A percentile compares a stretch with the other conserved stretches of the same genome.
These are phyloP conservation scores for Sporobolus alterniflorus DNA, from an alignment of 202 grass and related monocot genomes.

Conservation along the genomic window DNA sequence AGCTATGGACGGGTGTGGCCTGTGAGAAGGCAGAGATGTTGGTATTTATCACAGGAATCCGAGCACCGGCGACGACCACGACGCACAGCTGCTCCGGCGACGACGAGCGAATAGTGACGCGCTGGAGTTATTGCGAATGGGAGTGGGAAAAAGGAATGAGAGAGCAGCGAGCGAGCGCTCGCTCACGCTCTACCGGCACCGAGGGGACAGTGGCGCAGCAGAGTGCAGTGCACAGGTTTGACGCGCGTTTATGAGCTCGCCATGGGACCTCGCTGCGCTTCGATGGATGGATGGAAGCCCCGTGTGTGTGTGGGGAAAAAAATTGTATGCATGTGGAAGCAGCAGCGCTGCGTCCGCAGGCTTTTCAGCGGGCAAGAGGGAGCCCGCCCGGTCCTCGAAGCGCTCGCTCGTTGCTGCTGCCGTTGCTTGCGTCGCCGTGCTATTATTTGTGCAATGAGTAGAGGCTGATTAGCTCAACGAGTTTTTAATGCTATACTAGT, in stretches of 20 bases:
- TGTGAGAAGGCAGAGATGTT: not conserved
- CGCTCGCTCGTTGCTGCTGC: not conserved
- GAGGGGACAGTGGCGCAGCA: constrained; percentile 2
- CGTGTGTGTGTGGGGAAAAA: too few relatives aligned
- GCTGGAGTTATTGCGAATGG: not conserved
- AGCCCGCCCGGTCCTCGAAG: not conserved
- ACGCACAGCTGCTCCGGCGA: not conserved
- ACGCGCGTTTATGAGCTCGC: constrained; percentile 9
- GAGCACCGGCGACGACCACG: not conserved
- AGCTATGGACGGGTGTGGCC: not conserved
- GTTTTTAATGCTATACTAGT: not conserved
- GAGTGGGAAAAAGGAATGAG: constrained; percentile 10
- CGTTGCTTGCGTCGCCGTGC: not conserved
- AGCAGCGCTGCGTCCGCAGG: not conserved
- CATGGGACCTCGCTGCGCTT: not conserved
- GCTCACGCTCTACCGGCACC: not conserved
- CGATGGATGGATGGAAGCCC: not conserved
- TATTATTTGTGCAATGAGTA: constrained; percentile 17
- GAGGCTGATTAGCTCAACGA: not conserved
- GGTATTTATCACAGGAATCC: not conserved
- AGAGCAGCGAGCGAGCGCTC: too few relatives aligned
- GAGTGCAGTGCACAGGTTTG: not conserved
- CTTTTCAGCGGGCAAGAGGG: not conserved
- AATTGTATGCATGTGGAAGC: not conserved
- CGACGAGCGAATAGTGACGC: not conserved